A percentile compares a stretch with the other conserved stretches of the same genome.
Conservation (phyloP, 371 early-diverging fungal genomes). For the Mucor lusitanicus region DNA sequence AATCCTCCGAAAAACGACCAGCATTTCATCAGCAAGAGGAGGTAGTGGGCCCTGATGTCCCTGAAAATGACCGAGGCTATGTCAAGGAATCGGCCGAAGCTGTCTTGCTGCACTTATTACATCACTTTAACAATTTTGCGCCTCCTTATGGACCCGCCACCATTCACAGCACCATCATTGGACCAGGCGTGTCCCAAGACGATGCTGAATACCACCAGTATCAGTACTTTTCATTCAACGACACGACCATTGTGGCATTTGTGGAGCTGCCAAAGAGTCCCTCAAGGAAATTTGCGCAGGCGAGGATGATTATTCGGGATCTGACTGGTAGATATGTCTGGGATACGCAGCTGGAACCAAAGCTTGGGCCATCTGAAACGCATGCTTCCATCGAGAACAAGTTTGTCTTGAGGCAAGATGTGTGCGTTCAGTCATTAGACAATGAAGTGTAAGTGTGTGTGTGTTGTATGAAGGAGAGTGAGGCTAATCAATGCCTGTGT, state of each 20-base stretch:
- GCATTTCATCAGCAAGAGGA: constrained; percentile 27
- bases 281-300: constrained; percentile 22
- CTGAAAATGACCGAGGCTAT: constrained; percentile 43
- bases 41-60: constrained; percentile 18
- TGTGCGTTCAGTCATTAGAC: constrained; percentile 1
- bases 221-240: constrained; percentile 65
- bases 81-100: constrained; percentile 62
- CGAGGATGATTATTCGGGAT: constrained; percentile 72
- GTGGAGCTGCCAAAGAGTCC: constrained; percentile 53
- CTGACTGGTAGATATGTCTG: constrained; percentile 80
- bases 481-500: not conserved
- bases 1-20: constrained; percentile 44
- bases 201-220: constrained; percentile 45
- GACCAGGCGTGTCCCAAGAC: constrained; percentile 47
- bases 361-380: not conserved
- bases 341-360: constrained; percentile 67
- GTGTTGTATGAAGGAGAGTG: too few relatives aligned
- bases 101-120: constrained; percentile 50
- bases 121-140: constrained; percentile 60
- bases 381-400: not conserved
- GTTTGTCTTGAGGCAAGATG: constrained; percentile 5
- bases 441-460: not conserved
- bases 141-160: constrained; percentile 58
- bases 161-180: constrained; percentile 48
- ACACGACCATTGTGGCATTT: constrained; percentile 61